A percentile compares a stretch with the other conserved stretches of the same genome.
Evolutionary conservation across 129 eudicot species (phyloP).

Genomic region (Solidago caesia): DNA sequence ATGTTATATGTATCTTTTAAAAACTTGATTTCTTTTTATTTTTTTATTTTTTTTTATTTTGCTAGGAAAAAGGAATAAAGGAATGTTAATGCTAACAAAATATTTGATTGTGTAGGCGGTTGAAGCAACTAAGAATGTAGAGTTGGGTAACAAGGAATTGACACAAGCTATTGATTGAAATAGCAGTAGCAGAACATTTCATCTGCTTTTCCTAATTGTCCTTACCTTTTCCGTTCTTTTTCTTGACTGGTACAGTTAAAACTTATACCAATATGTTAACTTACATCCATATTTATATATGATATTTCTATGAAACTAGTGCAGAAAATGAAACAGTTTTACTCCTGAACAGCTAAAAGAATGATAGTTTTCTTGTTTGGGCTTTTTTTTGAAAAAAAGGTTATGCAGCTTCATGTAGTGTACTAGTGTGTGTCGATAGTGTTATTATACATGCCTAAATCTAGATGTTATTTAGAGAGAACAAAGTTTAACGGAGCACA

Average conservation of each 20-base stretch:
- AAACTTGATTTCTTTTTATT: background rate
- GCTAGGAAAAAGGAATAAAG: background rate
- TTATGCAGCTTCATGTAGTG: background rate
- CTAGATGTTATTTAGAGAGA: too few relatives aligned
- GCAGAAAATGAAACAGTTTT: background rate
- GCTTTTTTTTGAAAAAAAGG: background rate
- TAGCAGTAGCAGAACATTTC: constrained; percentile 87
- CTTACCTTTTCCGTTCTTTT: constrained; percentile 77
- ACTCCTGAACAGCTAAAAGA: background rate
- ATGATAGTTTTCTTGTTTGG: background rate
- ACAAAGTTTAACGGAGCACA: too few relatives aligned
- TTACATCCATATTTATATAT: background rate
- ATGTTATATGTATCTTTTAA: background rate
- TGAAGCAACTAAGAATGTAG: constrained; percentile 85
- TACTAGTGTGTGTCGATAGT: background rate
- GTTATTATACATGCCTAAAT: background rate
- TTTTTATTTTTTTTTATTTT: background rate
- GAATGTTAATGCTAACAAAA: background rate
- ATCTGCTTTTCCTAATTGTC: constrained; percentile 69
- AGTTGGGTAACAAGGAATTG: constrained; percentile 87
- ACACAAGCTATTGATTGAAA: constrained; percentile 75
- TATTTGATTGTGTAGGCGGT: constrained; percentile 50
- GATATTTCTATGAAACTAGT: background rate
- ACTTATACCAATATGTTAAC: background rate
- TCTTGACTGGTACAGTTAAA: constrained; percentile 86